A percentile compares a stretch with the other conserved stretches of the same genome.
Conservation (phyloP, 1,139 yeast species). For the Candida labiduridarum region DNA sequence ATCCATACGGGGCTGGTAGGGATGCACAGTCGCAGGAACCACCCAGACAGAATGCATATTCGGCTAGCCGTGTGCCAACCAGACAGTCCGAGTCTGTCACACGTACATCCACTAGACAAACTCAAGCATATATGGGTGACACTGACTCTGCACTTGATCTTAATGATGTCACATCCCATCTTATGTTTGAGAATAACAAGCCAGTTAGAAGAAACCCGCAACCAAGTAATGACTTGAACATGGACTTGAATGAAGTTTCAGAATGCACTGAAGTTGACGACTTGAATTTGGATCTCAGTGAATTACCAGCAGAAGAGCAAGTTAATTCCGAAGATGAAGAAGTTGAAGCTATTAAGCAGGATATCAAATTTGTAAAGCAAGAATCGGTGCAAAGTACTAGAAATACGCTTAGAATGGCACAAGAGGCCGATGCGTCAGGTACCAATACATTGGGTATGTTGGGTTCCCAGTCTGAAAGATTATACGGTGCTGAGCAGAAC, state of each 20-base stretch:
- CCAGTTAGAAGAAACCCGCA: slow-evolving; percentile 27
- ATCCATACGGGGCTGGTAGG: slow-evolving; percentile 15
- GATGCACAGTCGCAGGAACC: slow-evolving; percentile 1
- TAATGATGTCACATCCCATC: slow-evolving; percentile 43
- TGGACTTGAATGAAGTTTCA: slow-evolving; percentile 43
- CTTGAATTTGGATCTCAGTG: slow-evolving; percentile 48
- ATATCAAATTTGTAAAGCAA: slow-evolving; percentile 82
- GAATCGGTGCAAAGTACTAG: slow-evolving; percentile 85
- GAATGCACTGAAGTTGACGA: slow-evolving; percentile 35
- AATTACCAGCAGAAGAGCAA: slow-evolving; percentile 49
- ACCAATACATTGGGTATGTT: slow-evolving; percentile 88
- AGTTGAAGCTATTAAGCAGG: slow-evolving; percentile 83
- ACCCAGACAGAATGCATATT: slow-evolving; percentile 1
- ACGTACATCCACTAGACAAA: slow-evolving; percentile 13
- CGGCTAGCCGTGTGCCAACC: not conserved
- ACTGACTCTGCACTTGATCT: slow-evolving; percentile 41
- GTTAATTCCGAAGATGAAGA: slow-evolving; percentile 75
- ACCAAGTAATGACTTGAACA: slow-evolving; percentile 22
- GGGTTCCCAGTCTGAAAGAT: slow-evolving; percentile 87
- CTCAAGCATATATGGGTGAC: slow-evolving; percentile 18
- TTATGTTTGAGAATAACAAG: slow-evolving; percentile 28
- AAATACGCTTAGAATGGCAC: slow-evolving; percentile 84
- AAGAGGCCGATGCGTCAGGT: slow-evolving; percentile 90
- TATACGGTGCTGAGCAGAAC: slow-evolving; percentile 78
- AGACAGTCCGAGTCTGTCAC: slow-evolving; percentile 1